Evolutionary conservation across 805 yeast genomes (phyloP), one percentile per base, ranked within the genome.

Genomic region (Sugiyamaella smithiae): DNA sequence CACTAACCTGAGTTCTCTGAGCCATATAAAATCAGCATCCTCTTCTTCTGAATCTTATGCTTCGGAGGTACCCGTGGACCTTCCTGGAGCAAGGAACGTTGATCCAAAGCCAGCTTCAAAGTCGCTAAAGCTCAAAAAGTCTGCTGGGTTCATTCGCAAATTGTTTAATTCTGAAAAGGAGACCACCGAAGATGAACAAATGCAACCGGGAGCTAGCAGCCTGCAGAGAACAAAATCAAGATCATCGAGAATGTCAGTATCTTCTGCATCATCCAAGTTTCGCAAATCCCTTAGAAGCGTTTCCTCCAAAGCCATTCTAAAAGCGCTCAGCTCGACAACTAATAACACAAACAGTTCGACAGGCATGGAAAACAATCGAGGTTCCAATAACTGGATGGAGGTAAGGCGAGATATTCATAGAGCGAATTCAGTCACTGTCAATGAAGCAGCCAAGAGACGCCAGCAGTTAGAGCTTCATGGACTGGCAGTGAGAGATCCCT

Each of bases 21-120:
- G 78, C 29, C 93, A 86, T 63, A 76, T 85, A 53, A 85, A 93
- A 68, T 96, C 96, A 3, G 85, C 96, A 0, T 84, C 93, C 54
- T 95, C 96, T 1, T n/a, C 37, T 12, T 12, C 24, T 28, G 25
- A 36, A 17, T 37, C 46, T 3, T 16, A 12, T 35, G 35, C 28
- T 4, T 8, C 38, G 24, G 60, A 55, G 38, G 54, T 47, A 7
- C 61, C 61, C 4, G 58, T 53, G 11, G 46, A 47, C 3, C 52
- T 58, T 3, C 61, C 61, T 7, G 51, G 48, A 44, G 49, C 52
- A 4, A 42, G 45, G 20, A 11, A 32, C 12, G 8, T 50, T 4
- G 49, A 53, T 12, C 8, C 43, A 16, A 33, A 37, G 7, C n/a
- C n/a, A n/a, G 26, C 53, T 2, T 32, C 33, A 5, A 48, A 46